Evolutionary conservation across 2,329 filamentous ascomycete genomes (phyloP).

Genomic region (Helminthosporium solani): DNA sequence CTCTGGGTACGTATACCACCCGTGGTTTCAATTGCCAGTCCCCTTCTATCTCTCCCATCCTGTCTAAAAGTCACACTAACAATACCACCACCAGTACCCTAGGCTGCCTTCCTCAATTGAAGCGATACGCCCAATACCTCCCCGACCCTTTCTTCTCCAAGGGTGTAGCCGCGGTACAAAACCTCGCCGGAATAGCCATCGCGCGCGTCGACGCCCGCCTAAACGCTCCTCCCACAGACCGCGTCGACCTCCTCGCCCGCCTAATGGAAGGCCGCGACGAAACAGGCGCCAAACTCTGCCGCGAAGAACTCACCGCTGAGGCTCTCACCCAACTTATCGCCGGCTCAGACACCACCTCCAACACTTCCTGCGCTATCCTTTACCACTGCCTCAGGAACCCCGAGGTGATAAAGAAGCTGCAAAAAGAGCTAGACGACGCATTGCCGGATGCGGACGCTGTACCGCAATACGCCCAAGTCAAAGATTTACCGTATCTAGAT

Average conservation of each 20-base stretch:
- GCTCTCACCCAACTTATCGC: conserved; percentile 86
- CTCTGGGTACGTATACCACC: conserved; percentile 54
- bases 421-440: conserved; percentile 70
- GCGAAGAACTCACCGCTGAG: conserved; percentile 82
- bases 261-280: conserved; percentile 86
- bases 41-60: not conserved
- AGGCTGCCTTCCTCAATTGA: conserved; percentile 71
- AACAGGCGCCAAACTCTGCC: conserved; percentile 70
- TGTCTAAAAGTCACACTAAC: not conserved
- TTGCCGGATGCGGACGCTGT: conserved; percentile 64
- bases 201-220: conserved; percentile 75
- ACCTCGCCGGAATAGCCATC: conserved; percentile 84
- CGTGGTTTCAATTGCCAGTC: not conserved
- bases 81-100: conserved; percentile 66
- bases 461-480: conserved; percentile 70
- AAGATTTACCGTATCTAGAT: conserved; percentile 73
- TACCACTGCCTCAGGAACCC: conserved; percentile 73
- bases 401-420: conserved; percentile 69
- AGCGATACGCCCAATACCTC: conserved; percentile 76
- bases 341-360: conserved; percentile 74
- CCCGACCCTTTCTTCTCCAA: conserved; percentile 79
- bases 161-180: conserved; percentile 72
- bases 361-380: conserved; percentile 79
- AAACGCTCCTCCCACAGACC: conserved; percentile 55
- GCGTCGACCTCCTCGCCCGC: conserved; percentile 77